Evolutionary conservation across 2,329 filamentous ascomycete species (phyloP), one percentile per base, ranked within the genome.

Genomic region (Fusarium heterosporum): DNA sequence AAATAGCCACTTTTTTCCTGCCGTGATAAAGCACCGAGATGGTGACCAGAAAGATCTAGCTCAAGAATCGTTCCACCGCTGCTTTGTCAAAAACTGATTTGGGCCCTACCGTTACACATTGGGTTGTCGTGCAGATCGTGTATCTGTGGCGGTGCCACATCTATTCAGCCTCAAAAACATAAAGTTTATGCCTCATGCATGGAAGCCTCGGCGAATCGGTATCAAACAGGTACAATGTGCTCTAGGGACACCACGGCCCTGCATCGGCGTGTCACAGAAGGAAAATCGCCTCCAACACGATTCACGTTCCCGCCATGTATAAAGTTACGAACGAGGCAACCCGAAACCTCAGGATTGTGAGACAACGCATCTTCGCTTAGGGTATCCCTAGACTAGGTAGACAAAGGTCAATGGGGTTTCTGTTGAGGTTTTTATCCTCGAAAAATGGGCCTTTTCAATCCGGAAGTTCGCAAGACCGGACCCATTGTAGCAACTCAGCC

Each of bases 401-500:
- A 36, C 39, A 30, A 19, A 49, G 19, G n/a, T 54, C 40, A 29
- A 50, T 51, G 47, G 49, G 51, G 43, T 40, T 40, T 34, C 43
- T 60, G 32, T 36, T 68, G 59, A 50, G 64, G 39, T 40, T 60
- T 66, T 67, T 59, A 43, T 42, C 41, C 29, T 59, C 36, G 40
- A 68, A 67, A 67, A 58, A 55, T 47, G 61, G 64, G 64, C 39
- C 51, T 36, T 63, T 53, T 25, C 51, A 57, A 50, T n/a, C 50
- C 39, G 57, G 64, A 43, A 64, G 55, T 50, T 30, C 25, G 51
- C 45, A 55, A 29, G 29, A 29, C 57, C 30, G 25, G 43, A 32
- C 60, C 64, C 55, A 39, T 52, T 45, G 22, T 34, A 28, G 39
- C 41, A 41, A 41, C 28, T 68, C 64, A 68, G 64, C 60, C 64